These are phyloP conservation scores for Cicer cuneatum DNA, from an alignment of 306 rosid species.

Conservation along the genomic window DNA sequence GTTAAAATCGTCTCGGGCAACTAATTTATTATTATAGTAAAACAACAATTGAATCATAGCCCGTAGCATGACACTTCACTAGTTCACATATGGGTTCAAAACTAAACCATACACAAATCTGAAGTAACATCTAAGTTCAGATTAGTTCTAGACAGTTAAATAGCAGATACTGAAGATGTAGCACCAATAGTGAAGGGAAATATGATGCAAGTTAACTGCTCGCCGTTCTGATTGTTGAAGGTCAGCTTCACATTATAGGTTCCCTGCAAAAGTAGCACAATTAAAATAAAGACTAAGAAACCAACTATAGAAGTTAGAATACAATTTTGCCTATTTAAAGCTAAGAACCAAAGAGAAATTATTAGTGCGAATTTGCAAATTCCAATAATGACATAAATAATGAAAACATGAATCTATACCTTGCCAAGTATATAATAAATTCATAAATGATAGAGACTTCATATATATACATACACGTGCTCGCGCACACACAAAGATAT, in stretches of 20 bases:
- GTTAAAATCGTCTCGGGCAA: slow-evolving; percentile 4
- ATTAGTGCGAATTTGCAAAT: not conserved
- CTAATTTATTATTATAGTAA: not conserved
- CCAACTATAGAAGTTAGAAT: not conserved
- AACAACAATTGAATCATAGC: not conserved
- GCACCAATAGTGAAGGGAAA: slow-evolving; percentile 70
- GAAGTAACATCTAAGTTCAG: slow-evolving; percentile 11
- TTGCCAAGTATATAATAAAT: slow-evolving; percentile 1
- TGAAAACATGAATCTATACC: not conserved
- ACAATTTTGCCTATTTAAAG: not conserved
- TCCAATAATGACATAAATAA: not conserved
- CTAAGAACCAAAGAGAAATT: not conserved
- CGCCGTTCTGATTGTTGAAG: slow-evolving; percentile 42
- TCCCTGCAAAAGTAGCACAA: slow-evolving; percentile 59
- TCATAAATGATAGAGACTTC: not conserved
- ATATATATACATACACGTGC: too few species aligned
- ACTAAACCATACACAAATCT: slow-evolving; percentile 9
- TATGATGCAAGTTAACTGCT: slow-evolving; percentile 61
- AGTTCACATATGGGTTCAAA: slow-evolving; percentile 1
- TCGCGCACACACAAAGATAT: too few species aligned
- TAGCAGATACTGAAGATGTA: slow-evolving; percentile 46
- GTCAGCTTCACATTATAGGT: slow-evolving; percentile 66
- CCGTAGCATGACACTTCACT: slow-evolving; percentile 22
- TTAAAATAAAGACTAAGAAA: slow-evolving; percentile 6
- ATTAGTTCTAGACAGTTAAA: slow-evolving; percentile 38